Percentiles rank a stretch among this genome's conserved stretches.
Conservation (phyloP, 2,329 filamentous ascomycete genomes). For the Epichloe typhina region DNA sequence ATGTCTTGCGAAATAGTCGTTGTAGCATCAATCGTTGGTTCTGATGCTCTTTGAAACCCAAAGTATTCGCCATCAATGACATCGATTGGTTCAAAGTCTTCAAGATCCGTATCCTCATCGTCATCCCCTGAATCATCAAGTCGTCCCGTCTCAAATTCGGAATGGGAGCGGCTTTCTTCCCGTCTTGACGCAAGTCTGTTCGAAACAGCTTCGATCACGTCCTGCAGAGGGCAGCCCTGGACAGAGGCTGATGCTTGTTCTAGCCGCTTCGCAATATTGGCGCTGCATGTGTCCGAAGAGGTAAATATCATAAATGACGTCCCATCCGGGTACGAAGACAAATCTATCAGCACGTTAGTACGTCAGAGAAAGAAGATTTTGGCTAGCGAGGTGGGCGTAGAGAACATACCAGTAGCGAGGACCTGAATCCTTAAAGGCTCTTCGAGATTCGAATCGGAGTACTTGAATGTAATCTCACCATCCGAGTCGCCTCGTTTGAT, state of each 20-base stretch:
- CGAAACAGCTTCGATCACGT: conserved; percentile 3
- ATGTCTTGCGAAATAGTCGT: neutral
- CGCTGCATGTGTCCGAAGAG: conserved; percentile 19
- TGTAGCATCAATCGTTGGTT: neutral
- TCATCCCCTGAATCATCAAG: neutral
- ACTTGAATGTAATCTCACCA: conserved; percentile 56
- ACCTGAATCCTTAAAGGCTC: conserved; percentile 23
- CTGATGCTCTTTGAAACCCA: neutral
- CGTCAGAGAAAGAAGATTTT: neutral
- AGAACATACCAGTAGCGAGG: conserved; percentile 20
- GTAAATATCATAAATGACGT: conserved; percentile 31
- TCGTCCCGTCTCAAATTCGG: neutral
- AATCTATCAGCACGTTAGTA: conserved; percentile 10
- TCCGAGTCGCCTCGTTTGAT: conserved; percentile 55
- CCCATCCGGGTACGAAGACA: conserved; percentile 24
- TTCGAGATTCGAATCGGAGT: conserved; percentile 15
- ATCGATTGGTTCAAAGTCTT: neutral
- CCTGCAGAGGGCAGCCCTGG: conserved; percentile 8
- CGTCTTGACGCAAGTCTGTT: neutral
- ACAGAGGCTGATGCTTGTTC: conserved; percentile 21
- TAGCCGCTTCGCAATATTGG: conserved; percentile 29
- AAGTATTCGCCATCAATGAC: conserved; percentile 3
- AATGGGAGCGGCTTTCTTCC: neutral
- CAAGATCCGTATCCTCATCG: neutral
- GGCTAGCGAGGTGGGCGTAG: conserved; percentile 4